Base-by-base conservation (phyloP, 1,139 yeast genomes). In the Kluyveromyces sp. region DNA sequence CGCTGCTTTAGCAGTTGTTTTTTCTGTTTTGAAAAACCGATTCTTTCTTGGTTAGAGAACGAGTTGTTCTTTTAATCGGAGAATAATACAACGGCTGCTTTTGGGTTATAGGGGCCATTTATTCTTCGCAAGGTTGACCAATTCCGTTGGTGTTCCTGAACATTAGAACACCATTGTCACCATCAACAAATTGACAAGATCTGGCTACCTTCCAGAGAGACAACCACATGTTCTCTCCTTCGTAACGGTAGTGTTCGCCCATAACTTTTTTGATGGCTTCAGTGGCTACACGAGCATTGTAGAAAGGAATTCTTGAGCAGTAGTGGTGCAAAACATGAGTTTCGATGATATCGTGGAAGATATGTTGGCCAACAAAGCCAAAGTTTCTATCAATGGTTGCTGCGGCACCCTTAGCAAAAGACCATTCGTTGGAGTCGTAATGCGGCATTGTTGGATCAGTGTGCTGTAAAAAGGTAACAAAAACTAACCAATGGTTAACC, bases 401-500 rank as follows among this genome's bases (percentile, higher is more conserved):
- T 48, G 92, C 89, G 31, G 95, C 95, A 57, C 95, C 95, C 60
- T 89, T 76, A 49, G 94, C 92, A 66, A 85, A 86, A 59, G 77
- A 85, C 95, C 95, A 86, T 67, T 82, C 80, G 33, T 67, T 66
- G 47, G 79, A 77, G 50, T 78, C 81, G 70, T 86, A 86, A 67
- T 85, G 95, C 41, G 95, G 88, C 73, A 85, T 73, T 21, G 79
- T 67, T 42, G 90, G 84, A 67, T 83, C 94, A 34, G 94, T 79
- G 71, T 86, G 95, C 67, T 86, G 95, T 61, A 86, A 76, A 68
- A 74, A 86, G 42, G 95, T 86, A 62, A 86, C 83, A 67, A 83
- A 83, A 36, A 86, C 95, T 60, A 86, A 76, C 95, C 95, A 86
- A 70, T 86, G 94, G 76, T 86, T 86, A 51, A 84, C 90, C 75